phyloP scores from a whole-genome alignment of 441 rosid species.

The Corymbia calophylla region DNA sequence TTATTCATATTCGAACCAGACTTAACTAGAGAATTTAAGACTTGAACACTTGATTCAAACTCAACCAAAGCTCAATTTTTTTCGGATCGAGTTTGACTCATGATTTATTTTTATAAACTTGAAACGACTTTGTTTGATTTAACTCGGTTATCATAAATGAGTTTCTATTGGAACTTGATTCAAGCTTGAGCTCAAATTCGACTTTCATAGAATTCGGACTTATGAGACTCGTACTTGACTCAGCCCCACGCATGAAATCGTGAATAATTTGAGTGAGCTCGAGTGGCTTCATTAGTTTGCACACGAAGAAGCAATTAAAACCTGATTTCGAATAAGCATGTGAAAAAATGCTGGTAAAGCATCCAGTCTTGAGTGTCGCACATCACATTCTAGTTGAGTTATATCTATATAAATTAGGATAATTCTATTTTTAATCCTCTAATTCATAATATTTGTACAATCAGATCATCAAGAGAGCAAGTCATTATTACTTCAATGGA shows the following conservation, averaged over 20 bases:
- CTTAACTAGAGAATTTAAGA: accelerated
- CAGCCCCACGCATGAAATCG: accelerated
- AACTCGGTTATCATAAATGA: not conserved
- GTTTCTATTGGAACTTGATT: not conserved
- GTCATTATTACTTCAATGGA: not conserved
- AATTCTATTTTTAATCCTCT: not conserved
- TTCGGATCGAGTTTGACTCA: accelerated
- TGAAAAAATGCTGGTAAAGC: not conserved
- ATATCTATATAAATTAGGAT: too few relatives aligned
- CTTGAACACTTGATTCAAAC: too few relatives aligned
- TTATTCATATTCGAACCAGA: too few relatives aligned
- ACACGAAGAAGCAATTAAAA: not conserved
- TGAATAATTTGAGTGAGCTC: not conserved
- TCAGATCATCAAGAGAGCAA: accelerated
- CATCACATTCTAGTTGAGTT: not conserved
- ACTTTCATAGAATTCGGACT: accelerated
- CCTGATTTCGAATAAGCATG: not conserved
- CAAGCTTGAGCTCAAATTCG: too few relatives aligned
- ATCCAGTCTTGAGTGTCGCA: not conserved
- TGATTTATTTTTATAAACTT: too few relatives aligned
- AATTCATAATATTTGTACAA: not conserved
- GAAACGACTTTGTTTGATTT: too few relatives aligned
- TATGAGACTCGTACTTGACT: not conserved
- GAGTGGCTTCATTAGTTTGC: not conserved
- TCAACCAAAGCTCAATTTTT: too few relatives aligned